Base-by-base conservation (phyloP, 2,329 filamentous ascomycete genomes). In the Pezicula radicicola region DNA sequence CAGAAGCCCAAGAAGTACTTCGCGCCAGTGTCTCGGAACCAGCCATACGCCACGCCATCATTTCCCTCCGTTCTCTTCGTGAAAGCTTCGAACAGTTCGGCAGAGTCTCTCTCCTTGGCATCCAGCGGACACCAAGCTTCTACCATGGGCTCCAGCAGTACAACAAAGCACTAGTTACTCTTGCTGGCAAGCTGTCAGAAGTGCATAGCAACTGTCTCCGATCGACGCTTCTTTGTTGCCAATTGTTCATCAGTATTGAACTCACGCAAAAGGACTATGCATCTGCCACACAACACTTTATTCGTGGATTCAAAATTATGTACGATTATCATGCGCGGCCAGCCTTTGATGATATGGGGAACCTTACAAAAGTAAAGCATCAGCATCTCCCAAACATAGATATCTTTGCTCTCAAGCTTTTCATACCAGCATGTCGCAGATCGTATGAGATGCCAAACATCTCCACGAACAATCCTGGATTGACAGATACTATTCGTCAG, bases 231-330 rank as follows among this genome's bases (percentile, higher is more conserved):
- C 64, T 75, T 52, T 77, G 74, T 63, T 77, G 74, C 57, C 72
- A 75, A 55, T 59, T 75, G 36, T 70, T 76, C 55, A 75, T 76
- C 58, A 75, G 74, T 57, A 75, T 76, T 51, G 73, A 76, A 57
- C 72, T 76, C 63, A 67, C 71, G 49, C 64, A 64, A 25, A 60
- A 62, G 5, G 72, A 75, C 49, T 73, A 69, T 35, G 52, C 63
- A 53, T 66, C 70, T 37, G 72, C 75, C 71, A 68, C 64, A 36
- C 69, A 71, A 40, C 74, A 76, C 49, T 68, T 75, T 18, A 63
- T 73, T 57, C 69, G 56, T 49, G 74, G 74, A 50, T 66, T 76
- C 43, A 62, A 60, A n/a, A 75, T 76, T 56, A 71, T 75, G 68
- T 68, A 63, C 54, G 67, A 75, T 56, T 65, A 70, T 46, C 66